Conservation (phyloP, 495 filamentous ascomycete genomes). For the Bryoglossum gracile region DNA sequence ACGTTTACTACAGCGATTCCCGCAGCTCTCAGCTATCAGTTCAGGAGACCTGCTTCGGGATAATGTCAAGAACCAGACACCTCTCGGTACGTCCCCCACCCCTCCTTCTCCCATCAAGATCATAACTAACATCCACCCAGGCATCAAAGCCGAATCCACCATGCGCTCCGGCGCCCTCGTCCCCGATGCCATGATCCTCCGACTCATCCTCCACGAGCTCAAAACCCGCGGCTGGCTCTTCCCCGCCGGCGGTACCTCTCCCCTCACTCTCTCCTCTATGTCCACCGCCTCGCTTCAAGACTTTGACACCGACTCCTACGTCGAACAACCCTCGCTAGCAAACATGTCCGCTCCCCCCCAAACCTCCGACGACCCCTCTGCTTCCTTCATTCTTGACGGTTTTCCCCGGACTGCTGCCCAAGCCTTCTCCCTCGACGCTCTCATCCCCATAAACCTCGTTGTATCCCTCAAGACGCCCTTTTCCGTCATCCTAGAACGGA, state of each 20-base stretch:
- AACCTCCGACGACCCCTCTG: conserved; percentile 59
- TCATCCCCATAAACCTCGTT: conserved; percentile 88
- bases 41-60: conserved; percentile 87
- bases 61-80: conserved; percentile 82
- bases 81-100: conserved; percentile 62
- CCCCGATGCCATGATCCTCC: conserved; percentile 82
- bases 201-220: conserved; percentile 83
- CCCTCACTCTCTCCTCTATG: conserved; percentile 63
- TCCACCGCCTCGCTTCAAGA: conserved; percentile 26
- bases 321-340: conserved; percentile 20
- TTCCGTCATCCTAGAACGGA: conserved; percentile 79
- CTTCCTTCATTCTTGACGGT: conserved; percentile 92
- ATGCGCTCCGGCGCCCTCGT: conserved; percentile 83
- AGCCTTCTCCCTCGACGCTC: conserved; percentile 63
- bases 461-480: conserved; percentile 60
- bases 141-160: conserved; percentile 78
- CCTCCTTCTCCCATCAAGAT: too few relatives aligned
- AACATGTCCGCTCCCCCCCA: conserved; percentile 21
- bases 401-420: conserved; percentile 86
- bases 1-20: conserved; percentile 75
- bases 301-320: conserved; percentile 22
- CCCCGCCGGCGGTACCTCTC: conserved; percentile 43
- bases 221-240: conserved; percentile 73
- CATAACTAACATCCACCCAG: conserved; percentile 45
- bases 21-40: conserved; percentile 83